Evolutionary conservation across 148 eudicot species (phyloP).

Genomic region (Gaultheria prostrata): DNA sequence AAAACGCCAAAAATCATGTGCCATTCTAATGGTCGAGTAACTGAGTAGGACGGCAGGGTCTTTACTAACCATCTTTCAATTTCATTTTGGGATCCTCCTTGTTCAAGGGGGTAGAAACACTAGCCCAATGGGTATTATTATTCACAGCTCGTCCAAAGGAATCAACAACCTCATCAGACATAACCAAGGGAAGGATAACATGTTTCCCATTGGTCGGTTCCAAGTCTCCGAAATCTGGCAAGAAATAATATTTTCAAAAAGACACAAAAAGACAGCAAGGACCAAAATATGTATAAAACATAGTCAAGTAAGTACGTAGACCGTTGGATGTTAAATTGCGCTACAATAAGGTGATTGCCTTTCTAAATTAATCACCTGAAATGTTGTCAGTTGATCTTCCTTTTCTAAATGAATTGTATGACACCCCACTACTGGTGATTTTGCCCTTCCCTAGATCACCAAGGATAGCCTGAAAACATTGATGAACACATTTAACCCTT

Average conservation of each 20-base stretch:
- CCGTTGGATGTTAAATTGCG: neutral
- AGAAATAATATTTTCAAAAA: neutral
- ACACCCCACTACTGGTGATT: constrained; percentile 56
- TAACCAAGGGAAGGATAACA: constrained; percentile 27
- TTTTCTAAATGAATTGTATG: constrained; percentile 51
- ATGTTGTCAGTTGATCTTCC: constrained; percentile 45
- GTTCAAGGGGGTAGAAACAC: constrained; percentile 27
- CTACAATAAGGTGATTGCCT: constrained; percentile 11
- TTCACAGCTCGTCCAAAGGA: constrained; percentile 24
- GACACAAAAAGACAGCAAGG: neutral
- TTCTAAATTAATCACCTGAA: constrained; percentile 40
- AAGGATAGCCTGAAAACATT: constrained; percentile 50
- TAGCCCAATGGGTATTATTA: constrained; percentile 26
- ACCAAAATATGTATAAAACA: neutral
- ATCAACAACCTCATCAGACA: constrained; percentile 38
- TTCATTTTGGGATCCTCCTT: constrained; percentile 14
- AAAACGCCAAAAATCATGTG: neutral
- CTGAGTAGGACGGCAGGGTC: neutral
- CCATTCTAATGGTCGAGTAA: neutral
- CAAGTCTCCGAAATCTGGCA: constrained; percentile 35
- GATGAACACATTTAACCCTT: constrained; percentile 15
- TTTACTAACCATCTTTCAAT: constrained; percentile 27
- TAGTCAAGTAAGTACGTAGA: neutral
- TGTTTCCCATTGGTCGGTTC: constrained; percentile 32
- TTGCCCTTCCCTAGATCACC: constrained; percentile 83